Evolutionary conservation across 2,329 filamentous ascomycete genomes (phyloP).

Genomic region (Penicillium sp.): DNA sequence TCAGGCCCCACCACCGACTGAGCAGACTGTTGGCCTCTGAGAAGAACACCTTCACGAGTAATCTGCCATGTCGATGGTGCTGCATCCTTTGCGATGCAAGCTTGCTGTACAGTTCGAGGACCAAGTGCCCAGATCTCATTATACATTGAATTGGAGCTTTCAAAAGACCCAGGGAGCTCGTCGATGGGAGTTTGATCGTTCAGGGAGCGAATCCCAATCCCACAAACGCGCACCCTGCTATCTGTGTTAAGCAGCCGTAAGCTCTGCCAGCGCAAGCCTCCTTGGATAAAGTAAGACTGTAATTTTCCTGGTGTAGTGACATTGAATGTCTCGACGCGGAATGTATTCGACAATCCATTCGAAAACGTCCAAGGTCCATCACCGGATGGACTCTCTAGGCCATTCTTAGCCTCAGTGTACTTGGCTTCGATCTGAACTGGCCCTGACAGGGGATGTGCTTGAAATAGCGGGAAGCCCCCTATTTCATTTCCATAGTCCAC

Average conservation of each 20-base stretch:
- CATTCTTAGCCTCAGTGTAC: slow-evolving; percentile 17
- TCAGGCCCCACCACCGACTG: slow-evolving; percentile 10
- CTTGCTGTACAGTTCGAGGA: slow-evolving; percentile 15
- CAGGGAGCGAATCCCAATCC: background rate
- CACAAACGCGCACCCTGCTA: background rate
- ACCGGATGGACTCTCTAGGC: slow-evolving; percentile 10
- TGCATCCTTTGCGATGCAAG: slow-evolving; percentile 13
- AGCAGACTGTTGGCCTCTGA: slow-evolving; percentile 16
- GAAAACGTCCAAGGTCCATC: slow-evolving; percentile 20
- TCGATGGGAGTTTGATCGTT: slow-evolving; percentile 4
- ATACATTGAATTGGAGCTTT: slow-evolving; percentile 14
- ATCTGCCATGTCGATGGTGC: slow-evolving; percentile 19
- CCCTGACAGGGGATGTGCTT: slow-evolving; percentile 8
- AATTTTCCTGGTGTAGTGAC: slow-evolving; percentile 11
- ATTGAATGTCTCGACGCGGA: slow-evolving; percentile 21
- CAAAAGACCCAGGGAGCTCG: slow-evolving; percentile 9
- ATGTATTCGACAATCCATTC: slow-evolving; percentile 16
- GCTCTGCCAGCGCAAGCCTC: slow-evolving; percentile 19
- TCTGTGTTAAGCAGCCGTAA: background rate
- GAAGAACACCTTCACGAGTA: slow-evolving; percentile 7
- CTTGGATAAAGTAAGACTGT: slow-evolving; percentile 17
- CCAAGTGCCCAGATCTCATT: slow-evolving; percentile 21
- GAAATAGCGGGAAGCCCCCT: slow-evolving; percentile 17
- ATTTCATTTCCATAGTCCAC: slow-evolving; percentile 20
- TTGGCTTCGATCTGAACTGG: slow-evolving; percentile 20